phyloP scores from a whole-genome alignment of 805 yeast genomes.

The Monosporozyma unispora region DNA sequence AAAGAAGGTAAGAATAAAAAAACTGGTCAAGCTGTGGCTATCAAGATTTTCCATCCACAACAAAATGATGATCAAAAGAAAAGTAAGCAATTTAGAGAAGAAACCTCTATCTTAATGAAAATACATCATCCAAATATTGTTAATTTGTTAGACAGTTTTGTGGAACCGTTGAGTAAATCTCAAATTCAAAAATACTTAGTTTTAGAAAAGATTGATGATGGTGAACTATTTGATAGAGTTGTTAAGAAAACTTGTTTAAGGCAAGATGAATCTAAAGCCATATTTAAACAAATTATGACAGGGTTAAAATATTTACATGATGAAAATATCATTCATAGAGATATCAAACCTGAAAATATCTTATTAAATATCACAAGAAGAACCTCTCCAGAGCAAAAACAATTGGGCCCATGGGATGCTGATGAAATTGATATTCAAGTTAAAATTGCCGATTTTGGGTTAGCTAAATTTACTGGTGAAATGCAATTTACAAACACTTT shows the following conservation, averaged over 20 bases:
- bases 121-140: slow-evolving; percentile 67
- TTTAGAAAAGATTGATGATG: slow-evolving; percentile 63
- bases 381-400: slow-evolving; percentile 22
- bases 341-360: slow-evolving; percentile 72
- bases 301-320: slow-evolving; percentile 64
- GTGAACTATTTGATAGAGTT: slow-evolving; percentile 67
- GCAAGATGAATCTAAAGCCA: slow-evolving; percentile 52
- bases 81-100: slow-evolving; percentile 46
- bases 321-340: slow-evolving; percentile 65
- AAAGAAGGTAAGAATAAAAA: slow-evolving; percentile 53
- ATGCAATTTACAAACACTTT: slow-evolving; percentile 64
- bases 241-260: slow-evolving; percentile 53
- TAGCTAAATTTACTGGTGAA: slow-evolving; percentile 55
- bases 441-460: slow-evolving; percentile 78
- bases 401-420: slow-evolving; percentile 36
- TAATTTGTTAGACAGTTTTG: slow-evolving; percentile 48
- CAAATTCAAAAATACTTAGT: slow-evolving; percentile 48
- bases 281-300: slow-evolving; percentile 54
- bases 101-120: slow-evolving; percentile 54
- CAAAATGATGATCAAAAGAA: slow-evolving; percentile 34
- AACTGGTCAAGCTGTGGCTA: slow-evolving; percentile 58
- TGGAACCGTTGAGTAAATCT: slow-evolving; percentile 42
- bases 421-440: slow-evolving; percentile 55
- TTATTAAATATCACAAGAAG: slow-evolving; percentile 43
- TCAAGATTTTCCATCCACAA: slow-evolving; percentile 62